Conservation (phyloP, 345 rosid species). For the Salix arbutifolia region DNA sequence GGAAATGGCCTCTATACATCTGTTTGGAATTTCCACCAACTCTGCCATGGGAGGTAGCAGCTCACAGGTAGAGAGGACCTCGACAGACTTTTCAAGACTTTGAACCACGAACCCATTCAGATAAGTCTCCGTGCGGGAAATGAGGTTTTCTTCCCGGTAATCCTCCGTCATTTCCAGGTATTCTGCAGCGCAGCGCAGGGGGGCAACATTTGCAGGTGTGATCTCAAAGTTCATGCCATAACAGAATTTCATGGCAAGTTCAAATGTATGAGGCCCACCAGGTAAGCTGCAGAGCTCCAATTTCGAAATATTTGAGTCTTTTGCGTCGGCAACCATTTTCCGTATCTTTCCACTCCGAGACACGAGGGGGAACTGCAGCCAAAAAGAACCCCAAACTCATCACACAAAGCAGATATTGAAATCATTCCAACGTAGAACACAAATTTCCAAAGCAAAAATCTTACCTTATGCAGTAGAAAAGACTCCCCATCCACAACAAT, state of each 20-base stretch:
- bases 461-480: slow-evolving; percentile 85
- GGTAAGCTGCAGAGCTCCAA: slow-evolving; percentile 62
- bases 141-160: slow-evolving; percentile 62
- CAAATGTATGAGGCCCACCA: slow-evolving; percentile 69
- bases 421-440: not conserved
- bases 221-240: slow-evolving; percentile 90
- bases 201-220: slow-evolving; percentile 57
- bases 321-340: slow-evolving; percentile 54
- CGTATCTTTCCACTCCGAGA: slow-evolving; percentile 78
- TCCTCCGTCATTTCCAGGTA: slow-evolving; percentile 88
- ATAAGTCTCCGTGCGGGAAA: slow-evolving; percentile 54
- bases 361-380: slow-evolving; percentile 73
- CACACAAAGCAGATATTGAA: not conserved
- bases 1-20: slow-evolving; percentile 72
- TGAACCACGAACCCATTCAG: slow-evolving; percentile 51
- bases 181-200: slow-evolving; percentile 63
- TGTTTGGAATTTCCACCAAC: slow-evolving; percentile 45
- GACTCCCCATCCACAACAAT: slow-evolving; percentile 69
- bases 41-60: slow-evolving; percentile 38
- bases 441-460: not conserved
- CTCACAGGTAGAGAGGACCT: slow-evolving; percentile 62
- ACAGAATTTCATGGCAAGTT: slow-evolving; percentile 85
- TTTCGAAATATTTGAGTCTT: slow-evolving; percentile 44
- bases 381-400: not conserved
- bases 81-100: slow-evolving; percentile 59